These are phyloP conservation scores for Oidium heveae DNA, from an alignment of 2,329 filamentous ascomycete species.

Conservation along the genomic window DNA sequence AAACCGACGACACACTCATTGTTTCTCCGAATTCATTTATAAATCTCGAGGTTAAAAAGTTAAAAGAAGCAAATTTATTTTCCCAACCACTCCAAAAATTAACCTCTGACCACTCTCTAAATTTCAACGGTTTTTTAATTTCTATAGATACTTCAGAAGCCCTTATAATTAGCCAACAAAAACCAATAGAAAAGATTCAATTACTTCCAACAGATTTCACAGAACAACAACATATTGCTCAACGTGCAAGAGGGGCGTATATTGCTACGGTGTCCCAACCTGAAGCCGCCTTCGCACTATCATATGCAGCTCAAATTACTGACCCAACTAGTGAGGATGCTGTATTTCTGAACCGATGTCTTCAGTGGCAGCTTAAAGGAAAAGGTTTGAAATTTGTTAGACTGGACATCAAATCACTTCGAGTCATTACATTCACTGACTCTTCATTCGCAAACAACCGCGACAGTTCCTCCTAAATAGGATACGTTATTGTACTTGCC, in stretches of 20 bases:
- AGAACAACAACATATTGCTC: not conserved
- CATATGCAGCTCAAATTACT: not conserved
- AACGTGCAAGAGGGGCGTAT: not conserved
- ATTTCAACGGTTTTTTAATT: not conserved
- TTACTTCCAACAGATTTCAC: not conserved
- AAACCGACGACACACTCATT: not conserved
- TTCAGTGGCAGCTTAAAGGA: not conserved
- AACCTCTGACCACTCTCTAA: not conserved
- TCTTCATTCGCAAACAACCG: not conserved
- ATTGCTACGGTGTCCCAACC: constrained; percentile 1
- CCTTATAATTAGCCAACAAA: not conserved
- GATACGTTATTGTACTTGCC: not conserved
- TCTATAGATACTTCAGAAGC: not conserved
- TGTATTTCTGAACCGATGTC: not conserved
- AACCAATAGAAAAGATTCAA: not conserved
- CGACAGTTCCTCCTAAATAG: not conserved
- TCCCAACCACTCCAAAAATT: not conserved
- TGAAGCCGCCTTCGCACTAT: constrained; percentile 2
- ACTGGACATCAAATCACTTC: not conserved
- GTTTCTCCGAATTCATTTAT: not conserved
- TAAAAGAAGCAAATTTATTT: not conserved
- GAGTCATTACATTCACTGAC: not conserved
- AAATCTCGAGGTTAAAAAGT: not conserved
- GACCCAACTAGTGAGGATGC: not conserved
- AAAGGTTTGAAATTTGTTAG: not conserved